Evolutionary conservation across 176 grass and related monocot genomes (phyloP).

Genomic region (Calamus simplicifolius): DNA sequence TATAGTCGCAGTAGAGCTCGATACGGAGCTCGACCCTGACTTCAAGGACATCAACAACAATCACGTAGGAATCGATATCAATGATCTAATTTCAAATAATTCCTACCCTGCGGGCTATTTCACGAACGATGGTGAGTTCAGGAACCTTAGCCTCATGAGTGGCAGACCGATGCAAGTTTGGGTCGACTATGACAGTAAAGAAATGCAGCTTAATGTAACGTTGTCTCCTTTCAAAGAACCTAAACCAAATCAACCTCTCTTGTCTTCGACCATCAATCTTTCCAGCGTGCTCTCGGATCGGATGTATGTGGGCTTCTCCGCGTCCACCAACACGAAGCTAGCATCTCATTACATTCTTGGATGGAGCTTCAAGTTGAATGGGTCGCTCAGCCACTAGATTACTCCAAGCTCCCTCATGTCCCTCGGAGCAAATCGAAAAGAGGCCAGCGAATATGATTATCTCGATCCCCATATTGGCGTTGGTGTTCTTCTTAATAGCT

Average conservation of each 20-base stretch:
- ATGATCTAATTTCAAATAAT: background rate
- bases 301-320: constrained; percentile 29
- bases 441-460: constrained; percentile 9
- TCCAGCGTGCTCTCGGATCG: constrained; percentile 3
- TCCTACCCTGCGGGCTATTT: constrained; percentile 4
- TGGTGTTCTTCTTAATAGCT: background rate
- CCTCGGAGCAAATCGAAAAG: background rate
- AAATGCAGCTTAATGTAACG: constrained; percentile 1
- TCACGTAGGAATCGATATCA: constrained; percentile 39
- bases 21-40: constrained; percentile 19
- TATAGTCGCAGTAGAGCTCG: constrained; percentile 28
- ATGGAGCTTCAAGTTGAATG: background rate
- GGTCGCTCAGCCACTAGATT: background rate
- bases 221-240: constrained; percentile 15
- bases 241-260: constrained; percentile 17
- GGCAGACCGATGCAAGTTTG: constrained; percentile 27
- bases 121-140: background rate
- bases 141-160: background rate
- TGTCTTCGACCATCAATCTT: constrained; percentile 11
- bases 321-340: background rate
- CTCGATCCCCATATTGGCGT: background rate
- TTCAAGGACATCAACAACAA: constrained; percentile 23
- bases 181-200: constrained; percentile 19
- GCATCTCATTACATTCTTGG: background rate
- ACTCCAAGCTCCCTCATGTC: background rate